Evolutionary conservation across 2,329 filamentous ascomycete species (phyloP), one percentile per base, ranked within the genome.

Genomic region (Xylaria sp.): DNA sequence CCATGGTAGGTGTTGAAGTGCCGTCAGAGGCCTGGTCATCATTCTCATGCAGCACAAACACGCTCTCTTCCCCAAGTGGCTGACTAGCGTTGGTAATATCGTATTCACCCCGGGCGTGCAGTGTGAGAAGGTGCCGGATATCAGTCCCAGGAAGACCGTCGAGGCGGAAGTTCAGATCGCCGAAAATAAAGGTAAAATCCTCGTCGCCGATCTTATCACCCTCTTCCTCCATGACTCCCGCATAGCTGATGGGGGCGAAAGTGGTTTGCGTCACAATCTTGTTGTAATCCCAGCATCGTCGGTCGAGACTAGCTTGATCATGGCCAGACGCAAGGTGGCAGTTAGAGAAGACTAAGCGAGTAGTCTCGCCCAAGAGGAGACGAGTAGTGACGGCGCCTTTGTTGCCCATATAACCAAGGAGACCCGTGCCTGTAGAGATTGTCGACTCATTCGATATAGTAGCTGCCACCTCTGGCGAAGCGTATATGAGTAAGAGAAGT

Each of bases 121-220:
- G 85, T 76, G 91, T 92, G 46, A 99, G 84, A 7, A 98, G 83
- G 57, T 92, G 89, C 39, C 95, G 88, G 56, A 99, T 96, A 78
- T 99, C 96, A 46, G 96, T 92, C 0, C 94, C 94, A 0, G 95
- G 93, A 58, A 98, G 88, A 54, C 91, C 93, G 60, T 97, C 93
- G 0, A 99, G 86, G 39, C 96, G 89, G 78, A 98, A 99, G 79
- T 99, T 99, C 51, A 99, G 85, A 79, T 99, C 96, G 7, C 96
- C 96, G 76, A 97, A 93, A 94, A 95, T 98, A 77, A 99, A 98
- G 0, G 91, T 90, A 81, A 98, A 94, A 77, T 99, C 96, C 73
- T 97, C 95, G 48, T 97, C 92, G 0, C 93, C 94, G 72, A 99
- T 91, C 44, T 84, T 88, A 61, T 92, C 89, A 0, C 86, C 83